Evolutionary conservation across 2,329 filamentous ascomycete genomes (phyloP).

Genomic region (Stromatinia cepivora): DNA sequence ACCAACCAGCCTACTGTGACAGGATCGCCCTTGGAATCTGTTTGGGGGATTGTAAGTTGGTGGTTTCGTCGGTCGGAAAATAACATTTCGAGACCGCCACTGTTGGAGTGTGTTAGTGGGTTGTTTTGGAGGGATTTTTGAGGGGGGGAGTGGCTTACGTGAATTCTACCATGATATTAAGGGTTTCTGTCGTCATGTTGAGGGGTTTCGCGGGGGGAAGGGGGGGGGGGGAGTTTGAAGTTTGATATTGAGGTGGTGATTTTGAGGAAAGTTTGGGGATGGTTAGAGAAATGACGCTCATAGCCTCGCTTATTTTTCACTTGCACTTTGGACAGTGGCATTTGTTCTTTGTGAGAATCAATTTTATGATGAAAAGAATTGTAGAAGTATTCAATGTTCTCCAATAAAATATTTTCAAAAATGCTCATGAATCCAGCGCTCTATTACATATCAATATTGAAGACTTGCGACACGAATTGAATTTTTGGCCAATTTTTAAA

Average conservation of each 20-base stretch:
- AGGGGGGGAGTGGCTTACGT: slow-evolving; percentile 38
- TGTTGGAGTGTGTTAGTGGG: slow-evolving; percentile 41
- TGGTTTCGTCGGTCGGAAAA: slow-evolving; percentile 82
- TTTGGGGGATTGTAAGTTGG: slow-evolving; percentile 65
- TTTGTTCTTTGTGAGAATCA: background rate
- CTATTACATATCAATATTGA: background rate
- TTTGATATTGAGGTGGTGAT: slow-evolving; percentile 3
- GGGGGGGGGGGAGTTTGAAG: background rate
- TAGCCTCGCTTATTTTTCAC: slow-evolving; percentile 15
- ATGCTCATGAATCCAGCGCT: background rate
- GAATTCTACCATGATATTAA: slow-evolving; percentile 73
- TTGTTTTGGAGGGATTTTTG: background rate
- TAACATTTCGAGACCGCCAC: slow-evolving; percentile 91
- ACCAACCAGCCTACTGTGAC: slow-evolving; percentile 76
- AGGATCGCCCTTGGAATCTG: slow-evolving; percentile 57
- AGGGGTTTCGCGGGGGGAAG: background rate
- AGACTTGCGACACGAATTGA: too few species aligned
- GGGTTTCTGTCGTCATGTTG: slow-evolving; percentile 39
- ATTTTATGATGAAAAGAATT: background rate
- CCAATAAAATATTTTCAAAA: background rate
- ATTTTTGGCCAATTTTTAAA: background rate
- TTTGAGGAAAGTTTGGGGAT: background rate
- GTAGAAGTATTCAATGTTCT: background rate
- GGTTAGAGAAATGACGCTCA: background rate
- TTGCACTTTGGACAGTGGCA: background rate